Base-by-base conservation (phyloP, 345 rosid species). In the Aquilaria malaccensis region DNA sequence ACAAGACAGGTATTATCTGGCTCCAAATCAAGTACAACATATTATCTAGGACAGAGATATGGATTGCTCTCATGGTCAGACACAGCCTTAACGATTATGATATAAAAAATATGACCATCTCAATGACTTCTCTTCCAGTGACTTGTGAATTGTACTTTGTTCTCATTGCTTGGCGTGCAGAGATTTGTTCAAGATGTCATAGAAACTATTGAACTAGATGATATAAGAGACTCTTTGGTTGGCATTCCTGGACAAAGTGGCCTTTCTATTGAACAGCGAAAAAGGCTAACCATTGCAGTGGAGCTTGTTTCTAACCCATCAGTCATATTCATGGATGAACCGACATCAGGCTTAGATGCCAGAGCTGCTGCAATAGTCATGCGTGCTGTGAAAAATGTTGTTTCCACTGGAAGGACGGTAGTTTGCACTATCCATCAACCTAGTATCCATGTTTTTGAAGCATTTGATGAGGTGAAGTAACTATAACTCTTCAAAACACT, bases 301-400 rank as follows among this genome's bases (percentile, higher is more conserved):
- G 87, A 82, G 67, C 81, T 82, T 58, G 77, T 82, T 22, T 72
- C 91, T 14, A 83, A 87, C 76, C 91, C 95, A 11, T 83, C 91
- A 62, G 75, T 87, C 32, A 81, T 87, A 64, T 87, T 87, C 74
- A 85, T 87, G 95, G 95, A 87, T 51, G 95, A 87, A 59, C 91
- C 95, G 5, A 87, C 91, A 33, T 85, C 91, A 67, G 91, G 95
- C 11, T 78, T 87, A 9, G 95, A 87, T 61, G 95, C 95, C 33
- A 75, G 91, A 78, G 93, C 96, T 33, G 96, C 93, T 47, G 93
- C 96, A 47, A 84, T 86, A 60, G 91, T 88, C 49, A 86, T 88
- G 90, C 76, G 93, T 41, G 80, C 63, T 0, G 84, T 75, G 62
- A 79, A 76, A 73, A 82, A 82, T 57, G 53, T 60, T 46, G 63